Conservation (phyloP, 176 grass and related monocot species). For the Elymus sibiricus region DNA sequence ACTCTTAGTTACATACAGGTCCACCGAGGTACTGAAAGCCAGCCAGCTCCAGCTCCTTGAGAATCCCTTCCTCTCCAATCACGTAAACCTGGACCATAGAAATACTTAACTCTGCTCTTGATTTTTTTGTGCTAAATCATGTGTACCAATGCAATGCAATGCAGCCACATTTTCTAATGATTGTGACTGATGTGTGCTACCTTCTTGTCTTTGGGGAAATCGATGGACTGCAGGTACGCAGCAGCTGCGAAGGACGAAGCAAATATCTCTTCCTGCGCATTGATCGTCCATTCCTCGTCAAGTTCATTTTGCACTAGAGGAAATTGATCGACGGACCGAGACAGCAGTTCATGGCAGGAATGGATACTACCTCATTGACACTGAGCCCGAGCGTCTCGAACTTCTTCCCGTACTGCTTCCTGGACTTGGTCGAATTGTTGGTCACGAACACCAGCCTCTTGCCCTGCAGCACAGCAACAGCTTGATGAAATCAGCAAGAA, state of each 20-base stretch:
- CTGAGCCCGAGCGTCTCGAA: constrained; percentile 76
- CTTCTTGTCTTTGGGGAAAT: constrained; percentile 95
- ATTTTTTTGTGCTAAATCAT: background rate
- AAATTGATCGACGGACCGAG: background rate
- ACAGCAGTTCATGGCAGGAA: background rate
- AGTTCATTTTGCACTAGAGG: background rate
- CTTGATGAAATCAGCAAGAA: background rate
- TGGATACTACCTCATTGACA: constrained; percentile 54
- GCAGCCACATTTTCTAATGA: background rate
- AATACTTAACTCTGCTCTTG: background rate
- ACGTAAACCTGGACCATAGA: constrained; percentile 67
- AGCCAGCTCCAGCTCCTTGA: constrained; percentile 87
- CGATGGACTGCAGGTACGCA: constrained; percentile 86
- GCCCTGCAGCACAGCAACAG: constrained; percentile 39
- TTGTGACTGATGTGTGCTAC: constrained; percentile 19
- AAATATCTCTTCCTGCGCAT: constrained; percentile 90
- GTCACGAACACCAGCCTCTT: constrained; percentile 97
- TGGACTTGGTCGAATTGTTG: constrained; percentile 93
- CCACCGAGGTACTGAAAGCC: constrained; percentile 87
- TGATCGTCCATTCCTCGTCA: background rate
- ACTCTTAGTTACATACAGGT: constrained; percentile 46
- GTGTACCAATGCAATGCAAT: background rate
- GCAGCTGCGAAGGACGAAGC: constrained; percentile 95
- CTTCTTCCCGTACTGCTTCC: constrained; percentile 98
- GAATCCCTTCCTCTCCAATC: constrained; percentile 95